phyloP scores from a whole-genome alignment of 2,329 filamentous ascomycete genomes.

The Penicillium psychrosexuale region DNA sequence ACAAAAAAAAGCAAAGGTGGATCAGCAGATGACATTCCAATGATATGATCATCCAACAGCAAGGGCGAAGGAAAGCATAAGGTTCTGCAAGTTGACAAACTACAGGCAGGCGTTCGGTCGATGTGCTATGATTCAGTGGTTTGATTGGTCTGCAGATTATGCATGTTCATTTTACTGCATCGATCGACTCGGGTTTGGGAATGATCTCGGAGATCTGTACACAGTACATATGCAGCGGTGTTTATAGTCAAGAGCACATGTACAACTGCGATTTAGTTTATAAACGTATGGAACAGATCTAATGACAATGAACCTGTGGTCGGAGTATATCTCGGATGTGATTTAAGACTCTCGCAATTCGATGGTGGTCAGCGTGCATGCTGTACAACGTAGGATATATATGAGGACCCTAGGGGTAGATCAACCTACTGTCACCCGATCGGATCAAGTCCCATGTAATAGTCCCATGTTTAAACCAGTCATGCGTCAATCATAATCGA shows the following conservation, averaged over 20 bases:
- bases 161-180: neutral
- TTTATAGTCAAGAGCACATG: neutral
- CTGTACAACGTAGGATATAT: neutral
- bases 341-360: neutral
- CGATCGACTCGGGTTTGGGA: slow-evolving; percentile 4
- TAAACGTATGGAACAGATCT: neutral
- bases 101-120: neutral
- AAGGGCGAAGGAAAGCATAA: neutral
- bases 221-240: too few species aligned
- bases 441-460: neutral
- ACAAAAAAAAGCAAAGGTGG: slow-evolving; percentile 7
- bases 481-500: neutral
- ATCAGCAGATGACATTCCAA: slow-evolving; percentile 10
- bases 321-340: neutral
- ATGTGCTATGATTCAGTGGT: neutral
- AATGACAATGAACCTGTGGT: neutral
- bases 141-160: slow-evolving; percentile 9
- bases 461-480: neutral
- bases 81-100: slow-evolving; percentile 5
- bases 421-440: neutral
- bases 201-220: neutral
- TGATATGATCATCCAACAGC: slow-evolving; percentile 6
- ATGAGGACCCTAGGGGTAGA: neutral
- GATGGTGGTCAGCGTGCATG: neutral
- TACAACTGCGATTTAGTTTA: neutral